Evolutionary conservation across 192 early-diverging fungal genomes (phyloP), one percentile per base, ranked within the genome.

Genomic region (Coemansia aciculifera): DNA sequence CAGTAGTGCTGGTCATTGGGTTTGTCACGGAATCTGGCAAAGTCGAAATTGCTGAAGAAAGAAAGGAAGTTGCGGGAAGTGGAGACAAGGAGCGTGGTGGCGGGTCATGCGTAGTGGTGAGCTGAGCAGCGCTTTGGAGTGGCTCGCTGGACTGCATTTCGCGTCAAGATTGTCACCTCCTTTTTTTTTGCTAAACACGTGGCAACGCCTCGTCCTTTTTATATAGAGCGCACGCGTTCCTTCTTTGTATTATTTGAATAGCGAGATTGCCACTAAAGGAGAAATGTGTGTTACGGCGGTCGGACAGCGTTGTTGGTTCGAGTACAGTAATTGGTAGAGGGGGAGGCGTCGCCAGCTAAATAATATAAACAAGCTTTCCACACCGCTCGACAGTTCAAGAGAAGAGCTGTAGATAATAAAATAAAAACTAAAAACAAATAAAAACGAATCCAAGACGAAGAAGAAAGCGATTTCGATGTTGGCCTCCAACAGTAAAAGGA

Each of bases 91-190:
- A 6, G 42, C 43, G 43, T 5, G 43, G 40, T 32, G 40, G 62
- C 62, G 37, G 62, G 17, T 48, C 51, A 39, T 48, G 46, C 15
- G 42, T 48, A 6, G 62, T 42, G n/a, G 62, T 15, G 46, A 65
- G 34, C 63, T 34, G 63, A 6, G 63, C 51, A 38, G 63, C 46
- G 63, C 63, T 52, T 65, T 65, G 46, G 34, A 49, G 38, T 23
- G 54, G 66, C 66, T 67, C 66, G 40, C 66, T 67, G 10, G 66
- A 67, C 56, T 67, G 66, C 66, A 67, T 67, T 59, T 17, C 57
- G 57, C 34, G 57, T 8, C 32, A 37, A 37, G 32, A 37, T 59
- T 59, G 57, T 32, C 27, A 34, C 57, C 57, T 19, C 56, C n/a
- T 36, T 59, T 15, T 37, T 37, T 54, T 54, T 31, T 15, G 27